Base-by-base conservation (phyloP, 305 asterid genomes). In the Petunia hybrid region DNA sequence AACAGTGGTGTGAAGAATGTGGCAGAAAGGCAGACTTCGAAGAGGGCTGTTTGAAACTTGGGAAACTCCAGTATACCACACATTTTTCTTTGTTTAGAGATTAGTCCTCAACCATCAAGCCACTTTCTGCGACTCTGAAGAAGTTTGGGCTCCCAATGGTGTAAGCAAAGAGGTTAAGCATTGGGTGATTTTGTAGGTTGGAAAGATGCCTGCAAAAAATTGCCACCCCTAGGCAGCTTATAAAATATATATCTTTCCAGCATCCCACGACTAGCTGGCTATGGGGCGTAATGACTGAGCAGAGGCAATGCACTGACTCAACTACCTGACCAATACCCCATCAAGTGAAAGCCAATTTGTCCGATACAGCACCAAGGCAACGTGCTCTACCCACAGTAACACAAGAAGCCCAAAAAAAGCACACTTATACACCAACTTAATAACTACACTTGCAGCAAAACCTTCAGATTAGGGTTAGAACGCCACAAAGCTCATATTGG, bases 261-360 rank as follows among this genome's bases (percentile, higher is more conserved):
- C 53, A 41, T 41, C 75, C 38, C 45, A 41, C 53, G 75, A 67
- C n/a, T 53, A 67, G 75, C 16, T 41, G 38, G 75, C 75, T 67
- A 67, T 67, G 75, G 38, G 38, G 38, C 3, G 41, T 67, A 67
- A 41, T 67, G 75, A 67, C 46, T 41, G 55, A 8, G 75, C 75
- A 67, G 42, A 67, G 75, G 75, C 39, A 67, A 38, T 67, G 31
- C 75, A 67, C 55, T 67, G 46, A 53, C 53, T 67, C 39, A 60
- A 60, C 5, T 67, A 67, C 74, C 74, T 41, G 53, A 16, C 53
- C 41, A 36, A 67, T 67, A 3, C 53, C 53, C 35, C 13, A 3
- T 67, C 75, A 67, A 67, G 42, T 41, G 8, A 67, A 40, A 67
- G 75, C 38, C 75, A 14, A 67, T 41, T 41, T 41, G 14, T 67